Evolutionary conservation across 1,139 yeast species (phyloP).

Genomic region (Pichia sp.): DNA sequence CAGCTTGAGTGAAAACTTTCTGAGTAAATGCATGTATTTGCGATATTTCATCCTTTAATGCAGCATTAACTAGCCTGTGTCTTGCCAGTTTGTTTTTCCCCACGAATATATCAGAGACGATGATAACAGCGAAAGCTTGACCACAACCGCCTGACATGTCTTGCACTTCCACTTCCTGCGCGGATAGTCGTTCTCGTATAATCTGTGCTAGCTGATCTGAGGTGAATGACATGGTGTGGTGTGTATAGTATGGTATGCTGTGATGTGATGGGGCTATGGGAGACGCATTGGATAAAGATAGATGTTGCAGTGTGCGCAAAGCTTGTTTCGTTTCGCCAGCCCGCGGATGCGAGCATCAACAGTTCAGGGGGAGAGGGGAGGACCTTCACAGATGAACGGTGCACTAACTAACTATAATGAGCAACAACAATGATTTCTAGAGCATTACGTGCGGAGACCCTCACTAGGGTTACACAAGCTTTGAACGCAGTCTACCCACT

Average conservation of each 20-base stretch:
- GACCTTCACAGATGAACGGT: no score
- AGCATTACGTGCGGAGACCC: constrained; percentile 4
- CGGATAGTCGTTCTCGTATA: constrained; percentile 45
- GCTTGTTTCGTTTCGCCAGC: no score
- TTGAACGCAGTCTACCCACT: constrained; percentile 37
- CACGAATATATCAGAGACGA: constrained; percentile 67
- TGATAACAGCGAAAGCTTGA: constrained; percentile 78
- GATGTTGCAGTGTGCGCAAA: neutral
- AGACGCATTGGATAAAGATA: neutral
- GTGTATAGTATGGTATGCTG: neutral
- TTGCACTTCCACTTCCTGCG: constrained; percentile 53
- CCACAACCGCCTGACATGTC: constrained; percentile 83
- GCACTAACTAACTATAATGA: no score
- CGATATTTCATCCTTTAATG: constrained; percentile 75
- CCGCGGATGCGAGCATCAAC: no score
- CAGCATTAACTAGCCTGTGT: constrained; percentile 75
- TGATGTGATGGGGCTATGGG: neutral
- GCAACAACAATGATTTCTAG: no score
- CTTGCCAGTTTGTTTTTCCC: constrained; percentile 84
- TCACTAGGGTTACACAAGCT: constrained; percentile 1
- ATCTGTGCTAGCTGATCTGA: constrained; percentile 39
- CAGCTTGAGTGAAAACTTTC: constrained; percentile 68
- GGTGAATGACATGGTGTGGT: constrained; percentile 22
- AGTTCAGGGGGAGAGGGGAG: no score
- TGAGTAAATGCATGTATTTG: constrained; percentile 93